Base-by-base conservation (phyloP, 495 filamentous ascomycete genomes). In the Aspergillus diversus region DNA sequence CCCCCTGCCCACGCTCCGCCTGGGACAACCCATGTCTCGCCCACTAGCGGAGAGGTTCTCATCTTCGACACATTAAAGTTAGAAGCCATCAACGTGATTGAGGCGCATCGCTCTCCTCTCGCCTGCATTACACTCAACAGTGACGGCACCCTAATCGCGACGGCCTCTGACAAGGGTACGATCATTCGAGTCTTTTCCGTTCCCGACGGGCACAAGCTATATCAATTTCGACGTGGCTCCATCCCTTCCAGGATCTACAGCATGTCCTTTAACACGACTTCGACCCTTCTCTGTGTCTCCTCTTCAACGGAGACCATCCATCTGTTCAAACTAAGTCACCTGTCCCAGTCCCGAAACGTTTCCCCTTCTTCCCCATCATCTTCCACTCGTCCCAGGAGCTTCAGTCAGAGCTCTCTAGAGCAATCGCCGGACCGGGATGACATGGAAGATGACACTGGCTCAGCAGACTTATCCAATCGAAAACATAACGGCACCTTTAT, bases 231-330 rank as follows among this genome's bases (percentile, higher is more conserved):
- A 59, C 85, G 95, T 64, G 95, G 95, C 32, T 96, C 93, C 9
- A 96, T 96, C 75, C 95, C 95, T 0, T 91, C 92, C 4, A 87
- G 90, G 21, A 98, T 99, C 61, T 97, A 90, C 75, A 96, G 92
- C 86, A 97, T 99, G 95, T 95, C 92, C n/a, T 99, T 98, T 81
- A 99, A 99, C 73, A 85, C 92, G 15, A 93, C 90, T 35, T 96
- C 92, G 5, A 95, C 94, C 7, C 83, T 99, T 3, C 87, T 99
- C 39, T 97, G 92, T 68, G 93, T 98, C 58, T 97, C 94, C 12
- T 97, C 94, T 9, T 92, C 92, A 3, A 94, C 93, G 0, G 96
- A 99, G 69, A 99, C 95, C 12, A 90, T 99, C n/a, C 95, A 99
- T 70, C 88, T 99, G 54, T 99, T 98, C 77, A 92, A 93, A 47